Evolutionary conservation across 108 stramenopile genomes (phyloP).

Genomic region (Skeletonema grethae): DNA sequence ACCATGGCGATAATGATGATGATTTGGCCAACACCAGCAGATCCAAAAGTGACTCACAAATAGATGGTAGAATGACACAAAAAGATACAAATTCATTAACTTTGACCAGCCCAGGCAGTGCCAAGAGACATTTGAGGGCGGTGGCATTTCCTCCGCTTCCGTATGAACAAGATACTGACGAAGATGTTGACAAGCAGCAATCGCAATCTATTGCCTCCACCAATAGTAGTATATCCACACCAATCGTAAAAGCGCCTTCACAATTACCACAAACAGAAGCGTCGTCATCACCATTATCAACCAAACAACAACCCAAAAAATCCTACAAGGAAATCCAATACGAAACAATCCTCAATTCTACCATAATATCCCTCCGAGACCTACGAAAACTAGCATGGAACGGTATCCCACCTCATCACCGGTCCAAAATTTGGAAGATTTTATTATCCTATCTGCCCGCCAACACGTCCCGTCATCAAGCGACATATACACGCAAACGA

Average conservation of each 20-base stretch:
- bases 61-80: neutral
- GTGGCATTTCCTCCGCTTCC: neutral
- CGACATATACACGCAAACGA: slow-evolving; percentile 72
- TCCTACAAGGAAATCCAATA: slow-evolving; percentile 69
- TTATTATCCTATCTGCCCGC: slow-evolving; percentile 81
- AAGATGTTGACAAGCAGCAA: neutral
- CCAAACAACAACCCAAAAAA: slow-evolving; percentile 38
- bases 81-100: neutral
- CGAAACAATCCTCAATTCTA: slow-evolving; percentile 53
- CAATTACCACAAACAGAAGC: neutral
- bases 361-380: slow-evolving; percentile 67
- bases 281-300: neutral
- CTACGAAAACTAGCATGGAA: slow-evolving; percentile 79
- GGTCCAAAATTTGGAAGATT: slow-evolving; percentile 78
- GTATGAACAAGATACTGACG: neutral
- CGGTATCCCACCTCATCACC: slow-evolving; percentile 73
- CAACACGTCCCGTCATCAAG: slow-evolving; percentile 60
- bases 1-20: slow-evolving; percentile 4
- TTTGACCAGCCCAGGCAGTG: neutral
- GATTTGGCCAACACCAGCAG: neutral
- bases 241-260: neutral
- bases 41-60: slow-evolving; percentile 21
- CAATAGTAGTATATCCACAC: neutral
- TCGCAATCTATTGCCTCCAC: neutral
- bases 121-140: neutral